Evolutionary conservation across 768 basidiomycete genomes (phyloP).

Genomic region (Lentinus tigrinus): DNA sequence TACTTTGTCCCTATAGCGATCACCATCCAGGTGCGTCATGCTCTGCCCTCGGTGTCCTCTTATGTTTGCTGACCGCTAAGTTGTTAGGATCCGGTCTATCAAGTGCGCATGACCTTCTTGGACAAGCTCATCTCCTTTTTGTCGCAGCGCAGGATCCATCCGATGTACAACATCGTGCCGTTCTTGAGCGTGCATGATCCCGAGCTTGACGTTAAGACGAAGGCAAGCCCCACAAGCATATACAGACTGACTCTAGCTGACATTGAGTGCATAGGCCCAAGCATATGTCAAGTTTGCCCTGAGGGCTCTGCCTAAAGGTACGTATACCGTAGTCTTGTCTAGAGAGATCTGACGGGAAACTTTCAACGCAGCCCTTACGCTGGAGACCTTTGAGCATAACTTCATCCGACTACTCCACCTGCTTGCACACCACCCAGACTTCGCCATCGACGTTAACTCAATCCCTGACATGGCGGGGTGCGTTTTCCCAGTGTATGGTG

Average conservation of each 20-base stretch:
- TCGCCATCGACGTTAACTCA: slow-evolving; percentile 63
- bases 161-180: slow-evolving; percentile 79
- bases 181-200: slow-evolving; percentile 93
- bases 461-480: slow-evolving; percentile 81
- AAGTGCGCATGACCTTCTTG: slow-evolving; percentile 79
- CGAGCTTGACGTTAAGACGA: slow-evolving; percentile 70
- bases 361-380: slow-evolving; percentile 56
- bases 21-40: slow-evolving; percentile 65
- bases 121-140: slow-evolving; percentile 69
- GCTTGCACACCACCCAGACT: slow-evolving; percentile 95
- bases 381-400: slow-evolving; percentile 75
- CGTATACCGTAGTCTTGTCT: no score
- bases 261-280: slow-evolving; percentile 41
- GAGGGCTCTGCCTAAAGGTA: slow-evolving; percentile 47
- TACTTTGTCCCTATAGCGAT: slow-evolving; percentile 72
- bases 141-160: slow-evolving; percentile 59
- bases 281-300: slow-evolving; percentile 54
- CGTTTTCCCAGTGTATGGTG: slow-evolving; percentile 23
- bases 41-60: not conserved
- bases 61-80: slow-evolving; percentile 4
- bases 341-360: no score
- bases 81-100: slow-evolving; percentile 83
- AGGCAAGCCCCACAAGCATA: slow-evolving; percentile 42
- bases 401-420: slow-evolving; percentile 86
- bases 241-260: slow-evolving; percentile 9